Evolutionary conservation across 129 eudicot species (phyloP).

Genomic region (Sambucus nigra): DNA sequence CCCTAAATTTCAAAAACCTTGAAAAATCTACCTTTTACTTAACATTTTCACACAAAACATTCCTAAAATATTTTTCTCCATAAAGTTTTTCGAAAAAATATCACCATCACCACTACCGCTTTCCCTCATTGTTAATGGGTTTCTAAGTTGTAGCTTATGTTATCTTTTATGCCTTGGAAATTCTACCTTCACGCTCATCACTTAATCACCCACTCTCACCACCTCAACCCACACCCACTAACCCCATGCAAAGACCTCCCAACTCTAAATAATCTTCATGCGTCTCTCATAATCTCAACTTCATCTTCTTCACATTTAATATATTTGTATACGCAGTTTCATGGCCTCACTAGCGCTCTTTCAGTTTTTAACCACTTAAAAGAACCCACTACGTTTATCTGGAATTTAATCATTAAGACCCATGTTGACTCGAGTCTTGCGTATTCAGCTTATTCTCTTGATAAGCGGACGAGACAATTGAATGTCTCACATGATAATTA

Average conservation of each 20-base stretch:
- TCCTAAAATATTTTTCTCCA: too few relatives aligned
- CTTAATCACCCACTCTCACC: conserved; percentile 6
- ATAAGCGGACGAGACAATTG: conserved; percentile 26
- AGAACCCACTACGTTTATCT: conserved; percentile 19
- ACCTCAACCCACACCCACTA: not conserved
- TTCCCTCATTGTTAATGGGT: too few relatives aligned
- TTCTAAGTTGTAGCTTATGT: too few relatives aligned
- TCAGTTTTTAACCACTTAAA: conserved; percentile 8
- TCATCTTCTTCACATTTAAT: conserved; percentile 9
- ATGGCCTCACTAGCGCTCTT: conserved; percentile 16
- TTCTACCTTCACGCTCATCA: conserved; percentile 27
- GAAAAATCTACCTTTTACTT: too few relatives aligned
- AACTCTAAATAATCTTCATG: conserved; percentile 25
- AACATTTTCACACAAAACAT: too few relatives aligned
- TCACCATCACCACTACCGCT: too few relatives aligned
- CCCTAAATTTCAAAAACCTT: too few relatives aligned
- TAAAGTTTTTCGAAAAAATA: too few relatives aligned
- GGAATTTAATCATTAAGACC: conserved; percentile 38
- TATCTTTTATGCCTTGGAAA: too few relatives aligned
- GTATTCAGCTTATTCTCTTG: conserved; percentile 20
- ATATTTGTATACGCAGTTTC: conserved; percentile 21
- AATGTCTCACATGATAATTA: conserved; percentile 34
- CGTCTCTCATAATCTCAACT: conserved; percentile 17
- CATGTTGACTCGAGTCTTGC: conserved; percentile 12
- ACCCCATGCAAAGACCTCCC: conserved; percentile 14